Evolutionary conservation across 495 filamentous ascomycete genomes (phyloP).

Genomic region (Pseudomonodictys pantanalensis): DNA sequence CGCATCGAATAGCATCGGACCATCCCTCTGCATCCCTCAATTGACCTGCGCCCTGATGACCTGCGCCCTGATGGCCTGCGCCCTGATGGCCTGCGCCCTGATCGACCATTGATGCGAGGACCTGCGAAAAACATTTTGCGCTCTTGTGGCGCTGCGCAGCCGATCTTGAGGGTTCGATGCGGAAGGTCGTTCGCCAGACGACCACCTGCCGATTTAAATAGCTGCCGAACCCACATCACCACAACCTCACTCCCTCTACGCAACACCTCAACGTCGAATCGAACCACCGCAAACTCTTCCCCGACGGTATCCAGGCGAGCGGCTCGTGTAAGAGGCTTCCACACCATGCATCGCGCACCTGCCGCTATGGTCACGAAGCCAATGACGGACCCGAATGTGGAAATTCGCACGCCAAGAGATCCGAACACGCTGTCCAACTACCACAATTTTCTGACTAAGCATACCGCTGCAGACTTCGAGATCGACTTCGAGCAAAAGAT

Average conservation of each 20-base stretch:
- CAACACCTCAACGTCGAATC: neutral
- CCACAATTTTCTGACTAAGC: conserved; percentile 73
- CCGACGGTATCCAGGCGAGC: neutral
- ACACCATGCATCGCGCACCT: conserved; percentile 24
- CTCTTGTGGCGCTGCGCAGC: too few relatives aligned
- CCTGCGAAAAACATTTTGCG: too few relatives aligned
- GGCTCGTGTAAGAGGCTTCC: neutral
- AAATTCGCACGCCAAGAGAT: conserved; percentile 48
- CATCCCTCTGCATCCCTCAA: too few relatives aligned
- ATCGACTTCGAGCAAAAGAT: conserved; percentile 76
- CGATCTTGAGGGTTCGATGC: neutral
- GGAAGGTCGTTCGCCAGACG: conserved; percentile 1
- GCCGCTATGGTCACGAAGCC: conserved; percentile 19
- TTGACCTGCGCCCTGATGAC: too few relatives aligned
- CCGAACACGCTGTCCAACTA: conserved; percentile 93
- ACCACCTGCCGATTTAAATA: neutral
- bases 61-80: too few relatives aligned
- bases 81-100: too few relatives aligned
- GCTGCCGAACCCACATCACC: neutral
- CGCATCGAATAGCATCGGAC: too few relatives aligned
- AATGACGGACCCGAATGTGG: conserved; percentile 10
- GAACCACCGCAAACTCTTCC: neutral
- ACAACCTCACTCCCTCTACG: neutral
- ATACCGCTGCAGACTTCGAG: conserved; percentile 72
- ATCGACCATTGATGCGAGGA: too few relatives aligned